Evolutionary conservation across 805 yeast species (phyloP).

Genomic region (Yarrowia porcina): DNA sequence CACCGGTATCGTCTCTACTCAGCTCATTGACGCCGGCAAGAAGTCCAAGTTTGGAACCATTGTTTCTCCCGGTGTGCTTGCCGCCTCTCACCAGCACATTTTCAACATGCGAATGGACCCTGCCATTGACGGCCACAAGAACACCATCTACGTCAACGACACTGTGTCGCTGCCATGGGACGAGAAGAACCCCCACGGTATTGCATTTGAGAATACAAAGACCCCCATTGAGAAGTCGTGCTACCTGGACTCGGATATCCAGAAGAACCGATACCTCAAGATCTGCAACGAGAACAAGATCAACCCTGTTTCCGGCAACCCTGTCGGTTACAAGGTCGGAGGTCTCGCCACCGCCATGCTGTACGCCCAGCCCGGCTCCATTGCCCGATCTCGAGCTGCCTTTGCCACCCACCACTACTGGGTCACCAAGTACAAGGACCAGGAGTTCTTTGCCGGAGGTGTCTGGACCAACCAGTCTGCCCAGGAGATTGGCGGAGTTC

Average conservation of each 20-base stretch:
- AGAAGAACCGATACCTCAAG: conserved; percentile 71
- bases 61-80: conserved; percentile 77
- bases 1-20: conserved; percentile 81
- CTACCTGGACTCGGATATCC: conserved; percentile 67
- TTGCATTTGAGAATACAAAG: conserved; percentile 66
- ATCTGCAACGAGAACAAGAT: conserved; percentile 69
- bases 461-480: conserved; percentile 81
- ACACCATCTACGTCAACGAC: conserved; percentile 70
- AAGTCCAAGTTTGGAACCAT: conserved; percentile 67
- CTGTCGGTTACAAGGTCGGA: conserved; percentile 73
- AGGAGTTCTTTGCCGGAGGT: conserved; percentile 75
- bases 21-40: conserved; percentile 70
- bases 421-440: conserved; percentile 75
- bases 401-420: conserved; percentile 76
- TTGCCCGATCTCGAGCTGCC: conserved; percentile 66
- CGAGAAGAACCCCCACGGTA: conserved; percentile 59
- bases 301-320: conserved; percentile 66
- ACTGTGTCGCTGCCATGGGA: conserved; percentile 58
- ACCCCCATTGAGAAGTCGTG: conserved; percentile 67
- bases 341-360: conserved; percentile 80
- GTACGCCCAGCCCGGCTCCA: conserved; percentile 61
- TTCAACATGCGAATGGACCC: conserved; percentile 78
- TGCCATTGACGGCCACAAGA: conserved; percentile 75
- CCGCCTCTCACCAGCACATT: conserved; percentile 81
- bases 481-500: conserved; percentile 64